Percentiles rank a stretch among this genome's conserved stretches.
These are phyloP conservation scores for Trypanosoma melophagium DNA, from an alignment of 208 protist genomes.

Conservation along the genomic window DNA sequence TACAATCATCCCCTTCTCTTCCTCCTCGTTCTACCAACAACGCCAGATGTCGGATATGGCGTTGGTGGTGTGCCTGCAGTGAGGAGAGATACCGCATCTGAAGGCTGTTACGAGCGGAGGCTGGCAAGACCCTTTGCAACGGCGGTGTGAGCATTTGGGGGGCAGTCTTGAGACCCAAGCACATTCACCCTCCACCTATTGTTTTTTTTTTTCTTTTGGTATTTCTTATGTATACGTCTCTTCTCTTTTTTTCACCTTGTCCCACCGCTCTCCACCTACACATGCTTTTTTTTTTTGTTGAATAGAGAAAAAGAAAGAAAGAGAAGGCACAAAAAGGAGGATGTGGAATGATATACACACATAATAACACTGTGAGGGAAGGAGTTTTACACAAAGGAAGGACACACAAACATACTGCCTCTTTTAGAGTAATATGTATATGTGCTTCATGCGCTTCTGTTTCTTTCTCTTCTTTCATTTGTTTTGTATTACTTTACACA, in stretches of 20 bases:
- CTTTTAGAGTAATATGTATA: not conserved
- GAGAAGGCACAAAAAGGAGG: not conserved
- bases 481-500: too few species aligned
- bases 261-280: too few species aligned
- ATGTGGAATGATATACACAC: not conserved
- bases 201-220: not conserved
- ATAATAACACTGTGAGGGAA: not conserved
- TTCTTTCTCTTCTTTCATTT: not conserved
- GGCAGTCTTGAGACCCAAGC: not conserved
- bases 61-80: conserved; percentile 19
- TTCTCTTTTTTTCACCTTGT: not conserved
- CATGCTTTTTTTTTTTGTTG: too few species aligned
- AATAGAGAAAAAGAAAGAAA: not conserved
- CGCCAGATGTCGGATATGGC: conserved; percentile 11
- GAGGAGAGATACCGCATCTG: conserved; percentile 23
- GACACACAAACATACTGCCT: conserved; percentile 5
- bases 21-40: conserved; percentile 5
- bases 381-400: not conserved
- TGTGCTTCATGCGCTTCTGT: not conserved
- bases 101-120: not conserved
- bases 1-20: not conserved
- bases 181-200: not conserved
- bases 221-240: too few species aligned
- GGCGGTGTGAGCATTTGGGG: not conserved
- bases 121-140: not conserved